phyloP scores from a whole-genome alignment of 78 protist species.

The Cavenderia fasciculata region DNA sequence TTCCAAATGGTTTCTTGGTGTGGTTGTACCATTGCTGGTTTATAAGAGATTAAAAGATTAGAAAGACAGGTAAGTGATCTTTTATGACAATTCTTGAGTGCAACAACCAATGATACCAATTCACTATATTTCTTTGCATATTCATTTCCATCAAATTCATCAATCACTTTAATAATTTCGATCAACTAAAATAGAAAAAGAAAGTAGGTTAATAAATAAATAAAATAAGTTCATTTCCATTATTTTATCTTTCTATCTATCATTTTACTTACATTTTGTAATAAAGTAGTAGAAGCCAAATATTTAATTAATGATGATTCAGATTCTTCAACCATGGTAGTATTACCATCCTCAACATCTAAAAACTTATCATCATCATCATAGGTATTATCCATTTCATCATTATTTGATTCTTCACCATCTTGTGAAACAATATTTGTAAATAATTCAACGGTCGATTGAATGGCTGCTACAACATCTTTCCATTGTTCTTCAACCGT shows the following conservation, averaged over 20 bases:
- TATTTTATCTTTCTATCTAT: not conserved
- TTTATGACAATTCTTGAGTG: conserved; percentile 12
- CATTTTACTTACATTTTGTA: conserved; percentile 32
- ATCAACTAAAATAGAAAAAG: not conserved
- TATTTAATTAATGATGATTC: conserved; percentile 16
- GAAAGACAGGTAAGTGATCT: conserved; percentile 62
- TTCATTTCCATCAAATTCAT: not conserved
- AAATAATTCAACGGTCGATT: conserved; percentile 50
- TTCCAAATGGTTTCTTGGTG: conserved; percentile 36
- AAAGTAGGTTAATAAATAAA: not conserved
- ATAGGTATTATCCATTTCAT: not conserved
- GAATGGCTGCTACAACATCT: conserved; percentile 43
- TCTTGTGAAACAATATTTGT: conserved; percentile 32
- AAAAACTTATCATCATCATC: conserved; percentile 72
- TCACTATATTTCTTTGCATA: conserved; percentile 6
- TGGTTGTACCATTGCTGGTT: not conserved
- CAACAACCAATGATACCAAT: not conserved
- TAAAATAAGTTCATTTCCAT: not conserved
- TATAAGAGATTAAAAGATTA: conserved; percentile 32
- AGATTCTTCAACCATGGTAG: not conserved
- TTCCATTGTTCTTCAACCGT: conserved; percentile 26
- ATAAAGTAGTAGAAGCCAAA: conserved; percentile 24
- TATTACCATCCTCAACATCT: conserved; percentile 54
- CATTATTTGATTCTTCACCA: not conserved
- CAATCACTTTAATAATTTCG: not conserved